Conservation (phyloP, 1,284 basidiomycete genomes). For the Sphaerobolus stellatus region DNA sequence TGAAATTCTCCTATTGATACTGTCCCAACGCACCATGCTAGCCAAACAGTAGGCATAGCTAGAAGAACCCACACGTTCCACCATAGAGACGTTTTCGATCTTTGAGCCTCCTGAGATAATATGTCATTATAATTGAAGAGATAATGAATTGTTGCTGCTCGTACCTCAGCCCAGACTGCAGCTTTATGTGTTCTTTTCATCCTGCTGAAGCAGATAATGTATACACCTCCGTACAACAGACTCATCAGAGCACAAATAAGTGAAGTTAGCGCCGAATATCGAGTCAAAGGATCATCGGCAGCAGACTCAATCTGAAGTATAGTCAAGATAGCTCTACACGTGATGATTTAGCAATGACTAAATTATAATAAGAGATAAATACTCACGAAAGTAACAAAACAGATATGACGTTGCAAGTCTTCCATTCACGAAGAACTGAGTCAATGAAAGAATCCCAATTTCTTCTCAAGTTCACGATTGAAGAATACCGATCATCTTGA, state of each 20-base stretch:
- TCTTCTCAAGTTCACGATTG: constrained; percentile 61
- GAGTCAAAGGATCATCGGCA: constrained; percentile 60
- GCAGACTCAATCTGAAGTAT: constrained; percentile 68
- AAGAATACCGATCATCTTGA: no score
- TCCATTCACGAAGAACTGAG: constrained; percentile 70
- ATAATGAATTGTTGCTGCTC: constrained; percentile 11
- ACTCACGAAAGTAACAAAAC: constrained; percentile 68
- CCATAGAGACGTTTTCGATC: constrained; percentile 59
- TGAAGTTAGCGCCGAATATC: constrained; percentile 65
- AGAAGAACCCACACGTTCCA: constrained; percentile 84
- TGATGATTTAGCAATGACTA: not conserved
- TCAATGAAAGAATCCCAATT: constrained; percentile 75
- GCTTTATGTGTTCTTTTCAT: constrained; percentile 79
- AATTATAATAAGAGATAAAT: not conserved
- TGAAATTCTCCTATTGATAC: constrained; percentile 15
- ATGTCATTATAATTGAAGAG: not conserved
- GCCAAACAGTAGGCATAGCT: constrained; percentile 71
- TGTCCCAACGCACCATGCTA: no score
- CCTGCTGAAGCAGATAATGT: constrained; percentile 74
- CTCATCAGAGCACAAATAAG: constrained; percentile 71
- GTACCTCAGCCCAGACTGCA: constrained; percentile 71
- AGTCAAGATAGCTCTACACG: constrained; percentile 63
- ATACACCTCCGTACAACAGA: constrained; percentile 72
- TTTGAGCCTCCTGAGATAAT: constrained; percentile 57
- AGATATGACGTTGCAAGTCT: constrained; percentile 73